Percentiles rank a stretch among this genome's conserved stretches.
These are phyloP conservation scores for Colletotrichum sojae DNA, from an alignment of 2,329 filamentous ascomycete genomes.

Conservation along the genomic window DNA sequence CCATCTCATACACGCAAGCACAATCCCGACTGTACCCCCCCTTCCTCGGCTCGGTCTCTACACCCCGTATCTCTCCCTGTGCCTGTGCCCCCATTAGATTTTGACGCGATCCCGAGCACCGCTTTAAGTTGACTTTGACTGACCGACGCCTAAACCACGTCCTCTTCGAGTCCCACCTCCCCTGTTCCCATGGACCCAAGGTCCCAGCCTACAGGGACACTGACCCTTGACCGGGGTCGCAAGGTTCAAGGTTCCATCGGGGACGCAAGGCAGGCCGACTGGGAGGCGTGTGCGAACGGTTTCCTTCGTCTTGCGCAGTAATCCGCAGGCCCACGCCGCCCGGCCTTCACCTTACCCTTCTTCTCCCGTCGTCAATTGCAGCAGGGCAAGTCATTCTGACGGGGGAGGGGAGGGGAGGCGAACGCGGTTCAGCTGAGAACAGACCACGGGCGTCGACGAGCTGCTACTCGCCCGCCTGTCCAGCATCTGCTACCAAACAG, in stretches of 20 bases:
- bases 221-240: slow-evolving; percentile 27
- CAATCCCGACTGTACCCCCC: neutral
- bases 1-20: slow-evolving; percentile 2
- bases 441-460: slow-evolving; percentile 28
- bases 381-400: neutral
- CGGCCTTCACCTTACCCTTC: too few species aligned
- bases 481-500: neutral
- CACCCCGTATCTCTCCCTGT: slow-evolving; percentile 8
- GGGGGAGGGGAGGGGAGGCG: slow-evolving; percentile 4
- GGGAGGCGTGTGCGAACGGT: slow-evolving; percentile 11
- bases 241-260: slow-evolving; percentile 32
- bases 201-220: slow-evolving; percentile 34
- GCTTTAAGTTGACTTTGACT: slow-evolving; percentile 36
- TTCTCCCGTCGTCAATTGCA: too few species aligned
- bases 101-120: slow-evolving; percentile 36
- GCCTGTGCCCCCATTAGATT: slow-evolving; percentile 16
- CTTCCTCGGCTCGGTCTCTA: neutral
- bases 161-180: neutral
- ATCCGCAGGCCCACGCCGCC: neutral
- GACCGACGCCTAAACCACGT: slow-evolving; percentile 12
- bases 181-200: neutral
- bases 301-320: neutral
- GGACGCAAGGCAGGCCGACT: slow-evolving; percentile 27
- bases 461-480: slow-evolving; percentile 18
- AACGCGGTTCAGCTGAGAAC: slow-evolving; percentile 35